Evolutionary conservation across 2,329 filamentous ascomycete genomes (phyloP).

Genomic region (Hypomyces rosellus): DNA sequence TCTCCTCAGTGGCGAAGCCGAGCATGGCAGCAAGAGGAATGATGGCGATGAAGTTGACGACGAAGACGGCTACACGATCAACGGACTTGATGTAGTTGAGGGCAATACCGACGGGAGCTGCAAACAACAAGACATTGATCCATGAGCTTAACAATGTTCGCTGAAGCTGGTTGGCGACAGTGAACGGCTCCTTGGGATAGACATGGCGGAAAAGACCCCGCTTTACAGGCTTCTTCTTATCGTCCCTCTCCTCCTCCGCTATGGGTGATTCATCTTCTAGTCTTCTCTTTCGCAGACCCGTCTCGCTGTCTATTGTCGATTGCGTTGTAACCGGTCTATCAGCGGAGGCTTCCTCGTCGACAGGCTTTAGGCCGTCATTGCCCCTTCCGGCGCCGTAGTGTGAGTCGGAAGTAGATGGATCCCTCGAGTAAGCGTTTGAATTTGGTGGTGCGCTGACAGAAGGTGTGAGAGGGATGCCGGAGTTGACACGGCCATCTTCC

Average conservation of each 20-base stretch:
- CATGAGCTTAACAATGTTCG: conserved; percentile 75
- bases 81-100: conserved; percentile 56
- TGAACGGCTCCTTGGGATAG: conserved; percentile 50
- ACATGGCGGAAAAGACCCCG: conserved; percentile 39
- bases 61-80: conserved; percentile 61
- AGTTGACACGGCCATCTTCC: conserved; percentile 20
- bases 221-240: conserved; percentile 34
- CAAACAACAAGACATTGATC: conserved; percentile 76
- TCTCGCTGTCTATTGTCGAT: conserved; percentile 17
- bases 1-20: conserved; percentile 84
- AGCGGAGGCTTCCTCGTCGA: conserved; percentile 10
- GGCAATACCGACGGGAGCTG: conserved; percentile 73
- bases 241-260: conserved; percentile 12
- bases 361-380: conserved; percentile 17
- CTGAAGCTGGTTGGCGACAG: conserved; percentile 59
- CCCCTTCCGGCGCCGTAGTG: conserved; percentile 21
- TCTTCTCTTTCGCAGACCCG: conserved; percentile 26
- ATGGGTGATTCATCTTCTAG: conserved; percentile 19
- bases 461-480: conserved; percentile 30
- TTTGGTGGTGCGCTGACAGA: conserved; percentile 15
- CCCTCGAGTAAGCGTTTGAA: background rate
- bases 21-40: conserved; percentile 83
- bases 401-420: background rate
- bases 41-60: conserved; percentile 91
- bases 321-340: conserved; percentile 17